A percentile compares a stretch with the other conserved stretches of the same genome.
Evolutionary conservation across 2,329 filamentous ascomycete genomes (phyloP).

Genomic region (Beauveria australis): DNA sequence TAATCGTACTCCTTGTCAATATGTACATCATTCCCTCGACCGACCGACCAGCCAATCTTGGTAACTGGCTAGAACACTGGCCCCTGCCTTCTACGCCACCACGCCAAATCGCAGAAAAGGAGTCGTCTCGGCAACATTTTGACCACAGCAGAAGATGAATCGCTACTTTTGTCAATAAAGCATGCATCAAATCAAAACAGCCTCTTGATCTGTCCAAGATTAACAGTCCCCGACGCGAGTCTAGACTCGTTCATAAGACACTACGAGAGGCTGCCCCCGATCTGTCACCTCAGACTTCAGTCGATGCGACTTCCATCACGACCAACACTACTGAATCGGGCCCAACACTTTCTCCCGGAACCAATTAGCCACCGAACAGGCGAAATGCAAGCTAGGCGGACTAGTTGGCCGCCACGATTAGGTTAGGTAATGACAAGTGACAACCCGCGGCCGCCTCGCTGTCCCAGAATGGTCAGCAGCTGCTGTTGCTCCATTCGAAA

Average conservation of each 20-base stretch:
- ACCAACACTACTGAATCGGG: neutral
- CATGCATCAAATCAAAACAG: neutral
- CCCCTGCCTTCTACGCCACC: too few species aligned
- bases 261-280: neutral
- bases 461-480: neutral
- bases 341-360: neutral
- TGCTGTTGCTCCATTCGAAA: neutral
- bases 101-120: neutral
- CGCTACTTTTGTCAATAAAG: too few species aligned
- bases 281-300: neutral
- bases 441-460: too few species aligned
- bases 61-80: too few species aligned
- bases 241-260: neutral
- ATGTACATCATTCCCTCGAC: too few species aligned
- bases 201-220: neutral
- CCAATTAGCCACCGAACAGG: neutral
- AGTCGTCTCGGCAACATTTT: neutral
- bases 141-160: too few species aligned
- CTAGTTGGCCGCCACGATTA: neutral
- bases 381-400: neutral
- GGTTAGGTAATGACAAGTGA: constrained; percentile 3
- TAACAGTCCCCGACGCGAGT: neutral
- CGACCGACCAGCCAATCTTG: too few species aligned
- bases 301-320: neutral
- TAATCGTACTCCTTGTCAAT: too few species aligned